Evolutionary conservation across 2,329 filamentous ascomycete species (phyloP).

Genomic region (Calonectria pseudoturangicola): DNA sequence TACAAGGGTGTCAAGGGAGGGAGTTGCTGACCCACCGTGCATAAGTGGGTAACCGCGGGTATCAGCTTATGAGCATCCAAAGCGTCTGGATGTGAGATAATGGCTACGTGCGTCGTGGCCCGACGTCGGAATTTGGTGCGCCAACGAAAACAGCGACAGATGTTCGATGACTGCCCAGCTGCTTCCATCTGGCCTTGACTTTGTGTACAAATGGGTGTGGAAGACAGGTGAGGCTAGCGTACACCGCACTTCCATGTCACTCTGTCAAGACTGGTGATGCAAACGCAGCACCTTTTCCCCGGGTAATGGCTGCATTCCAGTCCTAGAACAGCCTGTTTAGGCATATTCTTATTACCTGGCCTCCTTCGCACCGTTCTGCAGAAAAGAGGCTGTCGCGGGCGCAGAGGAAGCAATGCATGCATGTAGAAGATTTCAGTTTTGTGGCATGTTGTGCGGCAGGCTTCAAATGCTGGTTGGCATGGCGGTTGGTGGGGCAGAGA

Average conservation of each 20-base stretch:
- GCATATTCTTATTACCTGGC: not conserved
- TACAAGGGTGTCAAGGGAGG: constrained; percentile 11
- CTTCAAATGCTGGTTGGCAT: not conserved
- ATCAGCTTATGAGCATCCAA: constrained; percentile 20
- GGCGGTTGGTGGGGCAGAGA: not conserved
- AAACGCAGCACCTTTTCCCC: not conserved
- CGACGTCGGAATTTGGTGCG: constrained; percentile 22
- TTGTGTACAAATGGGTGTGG: constrained; percentile 5
- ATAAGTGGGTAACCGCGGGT: constrained; percentile 37
- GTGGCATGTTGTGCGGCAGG: constrained; percentile 3
- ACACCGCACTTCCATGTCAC: constrained; percentile 6
- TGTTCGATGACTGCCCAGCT: constrained; percentile 18
- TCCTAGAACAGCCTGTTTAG: constrained; percentile 2
- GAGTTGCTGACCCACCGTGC: constrained; percentile 40
- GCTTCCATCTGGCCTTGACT: constrained; percentile 1
- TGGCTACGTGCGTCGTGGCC: constrained; percentile 14
- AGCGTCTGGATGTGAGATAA: constrained; percentile 17
- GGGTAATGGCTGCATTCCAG: constrained; percentile 8
- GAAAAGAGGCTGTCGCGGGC: not conserved
- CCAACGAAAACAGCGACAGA: not conserved
- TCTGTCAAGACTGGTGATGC: constrained; percentile 11
- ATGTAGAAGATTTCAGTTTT: constrained; percentile 3
- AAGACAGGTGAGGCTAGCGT: not conserved
- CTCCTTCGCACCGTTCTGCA: not conserved
- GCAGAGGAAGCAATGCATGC: not conserved